Evolutionary conservation across 2,329 filamentous ascomycete genomes (phyloP).

Genomic region (Erysiphe pulchra): DNA sequence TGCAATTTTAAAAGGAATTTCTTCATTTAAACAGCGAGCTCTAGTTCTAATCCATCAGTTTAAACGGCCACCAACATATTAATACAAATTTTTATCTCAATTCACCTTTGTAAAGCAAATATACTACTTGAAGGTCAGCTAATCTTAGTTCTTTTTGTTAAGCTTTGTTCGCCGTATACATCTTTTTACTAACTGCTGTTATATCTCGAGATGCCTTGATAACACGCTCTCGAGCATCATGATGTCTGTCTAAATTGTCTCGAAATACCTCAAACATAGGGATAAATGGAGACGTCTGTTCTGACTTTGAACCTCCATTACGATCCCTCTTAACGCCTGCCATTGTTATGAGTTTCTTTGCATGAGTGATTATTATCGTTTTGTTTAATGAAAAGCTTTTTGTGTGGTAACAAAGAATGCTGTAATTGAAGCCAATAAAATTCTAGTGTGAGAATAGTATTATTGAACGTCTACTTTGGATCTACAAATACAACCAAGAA

Average conservation of each 20-base stretch:
- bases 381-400: too few species aligned
- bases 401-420: too few species aligned
- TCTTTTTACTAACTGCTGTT: conserved; percentile 88
- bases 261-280: conserved; percentile 72
- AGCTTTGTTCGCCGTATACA: conserved; percentile 29
- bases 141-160: neutral
- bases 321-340: too few species aligned
- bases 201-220: conserved; percentile 84
- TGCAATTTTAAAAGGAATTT: conserved; percentile 40
- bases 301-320: neutral
- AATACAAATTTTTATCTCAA: conserved; percentile 3
- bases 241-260: conserved; percentile 73
- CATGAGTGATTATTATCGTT: too few species aligned
- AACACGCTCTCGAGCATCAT: conserved; percentile 72
- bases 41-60: conserved; percentile 16
- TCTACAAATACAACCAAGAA: too few species aligned
- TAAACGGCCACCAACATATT: neutral
- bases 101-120: conserved; percentile 57
- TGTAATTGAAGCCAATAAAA: too few species aligned
- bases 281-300: conserved; percentile 21
- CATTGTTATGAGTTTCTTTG: too few species aligned
- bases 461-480: too few species aligned
- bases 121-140: conserved; percentile 27
- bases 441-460: too few species aligned
- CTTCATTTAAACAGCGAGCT: conserved; percentile 33